Conservation (phyloP, 352 stramenopile genomes). For the Phytophthora macrochlamydospora region DNA sequence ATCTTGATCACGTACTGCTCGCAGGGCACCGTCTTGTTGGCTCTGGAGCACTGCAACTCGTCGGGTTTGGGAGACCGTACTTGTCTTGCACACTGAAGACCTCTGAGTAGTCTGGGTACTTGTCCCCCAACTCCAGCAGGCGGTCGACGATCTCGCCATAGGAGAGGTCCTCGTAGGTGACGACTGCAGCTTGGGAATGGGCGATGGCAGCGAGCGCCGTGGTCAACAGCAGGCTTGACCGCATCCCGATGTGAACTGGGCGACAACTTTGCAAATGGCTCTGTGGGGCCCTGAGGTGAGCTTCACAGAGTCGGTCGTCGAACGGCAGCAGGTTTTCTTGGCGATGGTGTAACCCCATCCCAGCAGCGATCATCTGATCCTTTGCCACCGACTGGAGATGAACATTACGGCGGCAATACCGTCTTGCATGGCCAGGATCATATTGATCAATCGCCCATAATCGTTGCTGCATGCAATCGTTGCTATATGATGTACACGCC, state of each 20-base stretch:
- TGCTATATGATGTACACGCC: too few relatives aligned
- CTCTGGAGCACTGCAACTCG: constrained; percentile 58
- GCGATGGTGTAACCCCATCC: constrained; percentile 7
- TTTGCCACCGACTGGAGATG: neutral
- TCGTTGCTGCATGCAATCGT: too few relatives aligned
- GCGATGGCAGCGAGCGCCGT: constrained; percentile 3
- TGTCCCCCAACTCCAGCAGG: constrained; percentile 55
- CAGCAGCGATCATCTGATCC: constrained; percentile 7
- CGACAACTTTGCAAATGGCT: constrained; percentile 2
- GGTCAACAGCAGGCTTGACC: neutral
- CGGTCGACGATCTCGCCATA: constrained; percentile 79
- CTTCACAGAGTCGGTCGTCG: too few relatives aligned
- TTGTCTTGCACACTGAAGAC: constrained; percentile 81
- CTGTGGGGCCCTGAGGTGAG: neutral
- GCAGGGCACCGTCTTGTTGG: constrained; percentile 47
- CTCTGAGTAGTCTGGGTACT: constrained; percentile 72
- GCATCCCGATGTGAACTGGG: constrained; percentile 14
- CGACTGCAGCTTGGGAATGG: constrained; percentile 5
- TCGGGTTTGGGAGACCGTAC: constrained; percentile 62
- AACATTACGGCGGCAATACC: too few relatives aligned
- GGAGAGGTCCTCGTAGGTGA: constrained; percentile 54
- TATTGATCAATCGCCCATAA: neutral
- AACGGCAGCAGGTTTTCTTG: neutral
- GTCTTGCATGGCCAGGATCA: too few relatives aligned
- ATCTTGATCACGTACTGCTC: constrained; percentile 87